Conservation (phyloP, 345 rosid species). For the Citrus cavaleriei region DNA sequence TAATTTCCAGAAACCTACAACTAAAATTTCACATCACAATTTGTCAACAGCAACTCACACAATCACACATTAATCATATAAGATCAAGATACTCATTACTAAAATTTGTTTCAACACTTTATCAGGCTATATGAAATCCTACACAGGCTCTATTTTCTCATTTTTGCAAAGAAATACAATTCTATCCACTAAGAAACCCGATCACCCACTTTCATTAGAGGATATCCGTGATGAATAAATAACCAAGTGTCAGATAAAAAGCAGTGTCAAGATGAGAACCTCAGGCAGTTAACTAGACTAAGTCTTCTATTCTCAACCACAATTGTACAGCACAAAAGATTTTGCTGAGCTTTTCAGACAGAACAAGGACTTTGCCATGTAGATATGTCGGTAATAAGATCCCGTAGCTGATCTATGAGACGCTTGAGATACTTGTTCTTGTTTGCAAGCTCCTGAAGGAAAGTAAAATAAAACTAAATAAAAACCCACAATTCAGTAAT, state of each 20-base stretch:
- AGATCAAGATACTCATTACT: neutral
- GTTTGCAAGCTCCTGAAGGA: constrained; percentile 65
- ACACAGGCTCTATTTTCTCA: neutral
- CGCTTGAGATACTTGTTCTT: constrained; percentile 71
- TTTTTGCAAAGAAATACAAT: neutral
- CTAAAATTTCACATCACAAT: neutral
- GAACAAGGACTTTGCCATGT: constrained; percentile 96
- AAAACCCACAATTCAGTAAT: neutral
- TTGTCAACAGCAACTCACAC: neutral
- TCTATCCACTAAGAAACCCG: neutral
- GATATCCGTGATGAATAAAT: neutral
- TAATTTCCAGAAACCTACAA: neutral
- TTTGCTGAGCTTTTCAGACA: constrained; percentile 21
- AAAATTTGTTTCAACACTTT: neutral
- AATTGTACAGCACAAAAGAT: neutral
- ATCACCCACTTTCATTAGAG: neutral
- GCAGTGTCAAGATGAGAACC: constrained; percentile 8
- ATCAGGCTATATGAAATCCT: constrained; percentile 3
- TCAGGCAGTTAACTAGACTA: neutral
- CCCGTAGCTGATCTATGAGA: constrained; percentile 76
- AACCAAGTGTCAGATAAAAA: neutral
- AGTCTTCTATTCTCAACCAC: neutral
- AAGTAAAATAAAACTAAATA: neutral
- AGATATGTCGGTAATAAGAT: constrained; percentile 68
- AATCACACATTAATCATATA: neutral